Base-by-base conservation (phyloP, 106 monocot species). In the Cymbidium sinense region DNA sequence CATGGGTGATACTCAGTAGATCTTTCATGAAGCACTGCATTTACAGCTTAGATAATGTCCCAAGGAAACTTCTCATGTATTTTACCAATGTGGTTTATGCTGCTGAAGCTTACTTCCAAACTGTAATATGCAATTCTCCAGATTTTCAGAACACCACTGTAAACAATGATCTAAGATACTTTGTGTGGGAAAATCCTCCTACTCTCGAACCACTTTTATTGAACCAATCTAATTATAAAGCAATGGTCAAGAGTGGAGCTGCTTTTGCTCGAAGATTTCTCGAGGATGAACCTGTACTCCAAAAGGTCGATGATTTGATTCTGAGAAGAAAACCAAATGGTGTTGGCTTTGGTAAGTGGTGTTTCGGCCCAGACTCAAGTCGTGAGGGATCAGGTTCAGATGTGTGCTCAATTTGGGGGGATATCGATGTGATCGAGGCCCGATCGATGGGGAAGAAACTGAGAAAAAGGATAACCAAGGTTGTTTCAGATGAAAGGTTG, bases 41-140 rank as follows among this genome's bases (percentile, higher is more conserved):
- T 7, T 73, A 64, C 52, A 81, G 90, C 64, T 88, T 84, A 79
- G 93, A 96, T n/a, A 96, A 93, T 74, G 91, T 96, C 67, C 95
- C 95, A 3, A 84, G 95, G 36, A 90, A 85, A 21, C 84, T 96
- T n/a, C 86, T 96, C 23, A 93, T 96, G 95, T 96, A 96, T 78
- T 89, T 87, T 72, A 29, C 93, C 3, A 96, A 96, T 73, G 86
- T 87, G 9, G 77, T 87, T 6, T 96, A 89, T 79, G 73, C 95
- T 1, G 81, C 79, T 43, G 95, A 96, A 77, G 78, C 93, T 64
- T 96, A 96, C 85, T 96, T 96, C 86, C 95, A 96, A 44, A 93
- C 95, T 4, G 81, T 89, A 8, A 85, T 93, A 3, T 96, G 95
- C 89, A 96, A 93, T 54, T 76, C 87, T 2, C 87, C 88, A 2